These are phyloP conservation scores for Candida khao-thaluensis DNA, from an alignment of 805 yeast species.

Conservation along the genomic window DNA sequence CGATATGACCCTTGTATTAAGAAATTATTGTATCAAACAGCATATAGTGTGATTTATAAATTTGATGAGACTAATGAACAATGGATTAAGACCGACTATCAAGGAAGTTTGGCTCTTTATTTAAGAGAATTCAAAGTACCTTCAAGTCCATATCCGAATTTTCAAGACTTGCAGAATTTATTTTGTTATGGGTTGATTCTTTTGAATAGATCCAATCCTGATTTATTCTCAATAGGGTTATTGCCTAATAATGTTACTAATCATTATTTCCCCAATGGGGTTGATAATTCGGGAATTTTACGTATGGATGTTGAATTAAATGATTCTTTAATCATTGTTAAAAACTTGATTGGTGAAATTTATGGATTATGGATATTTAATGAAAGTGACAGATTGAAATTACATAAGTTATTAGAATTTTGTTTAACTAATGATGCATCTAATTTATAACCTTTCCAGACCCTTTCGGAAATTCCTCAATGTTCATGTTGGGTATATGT, in stretches of 20 bases:
- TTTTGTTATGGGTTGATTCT: constrained; percentile 70
- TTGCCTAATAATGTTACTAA: constrained; percentile 52
- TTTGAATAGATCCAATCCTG: constrained; percentile 65
- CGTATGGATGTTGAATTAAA: constrained; percentile 66
- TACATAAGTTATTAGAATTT: constrained; percentile 47
- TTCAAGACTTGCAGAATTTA: constrained; percentile 38
- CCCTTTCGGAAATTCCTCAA: no score
- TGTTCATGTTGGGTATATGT: no score
- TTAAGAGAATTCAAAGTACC: constrained; percentile 46
- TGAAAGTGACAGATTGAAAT: constrained; percentile 59
- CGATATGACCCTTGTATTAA: constrained; percentile 73
- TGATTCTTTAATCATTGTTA: constrained; percentile 68
- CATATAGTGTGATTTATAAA: constrained; percentile 70
- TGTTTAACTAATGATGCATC: constrained; percentile 35
- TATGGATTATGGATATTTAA: constrained; percentile 80
- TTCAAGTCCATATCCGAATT: constrained; percentile 11
- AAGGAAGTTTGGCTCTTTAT: constrained; percentile 69
- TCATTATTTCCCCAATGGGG: constrained; percentile 40
- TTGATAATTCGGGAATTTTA: constrained; percentile 29
- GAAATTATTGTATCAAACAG: constrained; percentile 63
- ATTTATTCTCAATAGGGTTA: constrained; percentile 70
- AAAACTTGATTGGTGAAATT: constrained; percentile 65
- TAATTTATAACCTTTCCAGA: constrained; percentile 9
- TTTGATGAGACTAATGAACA: constrained; percentile 56
- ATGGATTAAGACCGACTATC: constrained; percentile 70